Evolutionary conservation across 2,329 filamentous ascomycete genomes (phyloP), one percentile per base, ranked within the genome.

Genomic region (Domatiomyces globalis): DNA sequence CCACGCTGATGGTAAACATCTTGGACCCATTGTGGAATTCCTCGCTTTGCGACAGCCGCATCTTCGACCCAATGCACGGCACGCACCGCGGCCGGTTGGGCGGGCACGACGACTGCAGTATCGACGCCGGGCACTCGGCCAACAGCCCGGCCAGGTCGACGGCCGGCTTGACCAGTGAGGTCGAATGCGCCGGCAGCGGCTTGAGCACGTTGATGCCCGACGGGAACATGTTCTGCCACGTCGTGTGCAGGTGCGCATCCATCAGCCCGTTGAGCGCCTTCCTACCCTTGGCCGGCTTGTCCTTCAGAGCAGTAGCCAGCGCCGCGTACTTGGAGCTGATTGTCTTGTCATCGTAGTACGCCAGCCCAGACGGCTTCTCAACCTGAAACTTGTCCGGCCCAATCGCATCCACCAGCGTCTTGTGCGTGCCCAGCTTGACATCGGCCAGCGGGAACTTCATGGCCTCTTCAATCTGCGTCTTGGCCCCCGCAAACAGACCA

Each of bases 161-260:
- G 2, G 84, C 84, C 36, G 83, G 80, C 51, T 79, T 74, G 48
- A 88, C 75, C 60, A 94, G 73, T 15, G 80, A 75, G 1, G 84
- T 85, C 42, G 85, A 90, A 64, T 88, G 81, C 49, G 84, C 72
- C 1, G 85, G 78, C 18, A 85, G 74, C 0, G 90, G 88, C 65
- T 94, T 89, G 44, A 94, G 72, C 2, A 95, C 80, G 4, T 82
- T 78, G 52, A 96, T 83, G 27, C 92, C 90, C 42, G 77, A 74
- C 1, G 78, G 72, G 66, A 92, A 94, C 19, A 74, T 74, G 60
- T 83, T 85, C 63, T 94, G 87, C 79, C 92, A 96, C 9, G 81
- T 84, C 50, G 77, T 76, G 64, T 95, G 89, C 3, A 96, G 74
- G 66, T 96, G 92, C 1, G 83, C 77, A 62, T 85, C 89, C 64